Evolutionary conservation across 805 yeast species (phyloP).

Genomic region (Saccharomycopsis sp.): DNA sequence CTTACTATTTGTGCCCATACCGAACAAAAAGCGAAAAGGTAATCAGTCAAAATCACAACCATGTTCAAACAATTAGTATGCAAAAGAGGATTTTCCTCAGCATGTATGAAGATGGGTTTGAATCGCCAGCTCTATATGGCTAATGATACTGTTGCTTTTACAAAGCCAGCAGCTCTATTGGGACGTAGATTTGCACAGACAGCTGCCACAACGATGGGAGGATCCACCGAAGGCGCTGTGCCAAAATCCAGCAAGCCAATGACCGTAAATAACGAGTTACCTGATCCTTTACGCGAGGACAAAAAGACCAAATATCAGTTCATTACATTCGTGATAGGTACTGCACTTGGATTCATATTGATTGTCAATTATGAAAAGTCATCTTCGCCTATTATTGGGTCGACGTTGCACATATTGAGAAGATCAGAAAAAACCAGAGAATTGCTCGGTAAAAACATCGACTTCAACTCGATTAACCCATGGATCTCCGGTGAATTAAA

Average conservation of each 20-base stretch:
- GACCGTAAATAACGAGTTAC: slow-evolving; percentile 72
- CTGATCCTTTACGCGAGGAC: slow-evolving; percentile 63
- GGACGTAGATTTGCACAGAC: background rate
- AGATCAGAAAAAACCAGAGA: slow-evolving; percentile 61
- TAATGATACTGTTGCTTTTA: background rate
- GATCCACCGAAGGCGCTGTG: background rate
- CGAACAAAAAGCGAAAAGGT: no score
- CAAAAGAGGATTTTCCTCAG: background rate
- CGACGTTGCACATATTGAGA: slow-evolving; percentile 79
- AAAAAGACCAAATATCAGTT: slow-evolving; percentile 50
- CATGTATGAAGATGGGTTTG: background rate
- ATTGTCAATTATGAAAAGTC: slow-evolving; percentile 92
- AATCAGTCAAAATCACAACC: no score
- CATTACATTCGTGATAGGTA: slow-evolving; percentile 43
- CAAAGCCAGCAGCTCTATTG: background rate
- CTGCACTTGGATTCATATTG: slow-evolving; percentile 50
- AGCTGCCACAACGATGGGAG: slow-evolving; percentile 21
- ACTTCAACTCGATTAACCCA: slow-evolving; percentile 65
- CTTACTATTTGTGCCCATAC: no score
- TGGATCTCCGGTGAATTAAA: slow-evolving; percentile 86
- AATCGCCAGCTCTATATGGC: background rate
- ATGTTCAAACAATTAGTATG: background rate
- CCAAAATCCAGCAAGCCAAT: slow-evolving; percentile 34
- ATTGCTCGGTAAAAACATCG: slow-evolving; percentile 67
- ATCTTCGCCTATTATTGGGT: slow-evolving; percentile 80